phyloP scores from a whole-genome alignment of 352 stramenopile species.

The Elongisporangium senticosum region DNA sequence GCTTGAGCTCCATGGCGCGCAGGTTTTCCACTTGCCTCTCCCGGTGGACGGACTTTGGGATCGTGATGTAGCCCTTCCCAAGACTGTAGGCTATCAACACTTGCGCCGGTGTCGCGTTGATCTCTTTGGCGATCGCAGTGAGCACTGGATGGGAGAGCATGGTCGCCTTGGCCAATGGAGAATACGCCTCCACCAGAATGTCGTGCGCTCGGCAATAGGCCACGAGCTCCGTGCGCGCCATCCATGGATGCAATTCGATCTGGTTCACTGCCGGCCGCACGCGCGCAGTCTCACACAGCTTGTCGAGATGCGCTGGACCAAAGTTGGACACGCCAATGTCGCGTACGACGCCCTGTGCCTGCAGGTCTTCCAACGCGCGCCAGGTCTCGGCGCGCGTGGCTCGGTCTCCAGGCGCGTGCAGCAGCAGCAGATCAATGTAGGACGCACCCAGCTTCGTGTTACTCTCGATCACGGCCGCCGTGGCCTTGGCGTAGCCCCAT shows the following conservation, averaged over 20 bases:
- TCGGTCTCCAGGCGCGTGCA: constrained; percentile 48
- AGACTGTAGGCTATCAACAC: constrained; percentile 30
- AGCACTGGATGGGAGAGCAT: constrained; percentile 20
- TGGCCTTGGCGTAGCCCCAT: constrained; percentile 50
- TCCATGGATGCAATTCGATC: constrained; percentile 46
- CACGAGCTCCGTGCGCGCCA: constrained; percentile 30
- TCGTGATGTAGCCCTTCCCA: constrained; percentile 24
- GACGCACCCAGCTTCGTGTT: constrained; percentile 29
- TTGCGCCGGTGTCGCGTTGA: constrained; percentile 19
- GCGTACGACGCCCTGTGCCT: constrained; percentile 32
- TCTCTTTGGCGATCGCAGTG: constrained; percentile 11
- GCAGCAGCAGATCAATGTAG: constrained; percentile 55
- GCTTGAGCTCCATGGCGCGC: constrained; percentile 12
- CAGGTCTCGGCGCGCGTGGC: constrained; percentile 22
- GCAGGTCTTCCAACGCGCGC: constrained; percentile 22
- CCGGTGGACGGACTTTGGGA: constrained; percentile 33
- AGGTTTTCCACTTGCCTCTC: constrained; percentile 29
- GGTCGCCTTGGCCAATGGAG: constrained; percentile 16
- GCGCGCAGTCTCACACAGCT: constrained; percentile 29
- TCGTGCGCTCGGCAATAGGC: constrained; percentile 23
- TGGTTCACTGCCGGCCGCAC: constrained; percentile 51
- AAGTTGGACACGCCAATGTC: constrained; percentile 84
- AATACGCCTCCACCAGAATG: constrained; percentile 28
- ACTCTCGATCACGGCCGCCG: constrained; percentile 25
- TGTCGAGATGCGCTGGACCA: constrained; percentile 55